Evolutionary conservation across 1,284 basidiomycete genomes (phyloP).

Genomic region (Athelia sp.): DNA sequence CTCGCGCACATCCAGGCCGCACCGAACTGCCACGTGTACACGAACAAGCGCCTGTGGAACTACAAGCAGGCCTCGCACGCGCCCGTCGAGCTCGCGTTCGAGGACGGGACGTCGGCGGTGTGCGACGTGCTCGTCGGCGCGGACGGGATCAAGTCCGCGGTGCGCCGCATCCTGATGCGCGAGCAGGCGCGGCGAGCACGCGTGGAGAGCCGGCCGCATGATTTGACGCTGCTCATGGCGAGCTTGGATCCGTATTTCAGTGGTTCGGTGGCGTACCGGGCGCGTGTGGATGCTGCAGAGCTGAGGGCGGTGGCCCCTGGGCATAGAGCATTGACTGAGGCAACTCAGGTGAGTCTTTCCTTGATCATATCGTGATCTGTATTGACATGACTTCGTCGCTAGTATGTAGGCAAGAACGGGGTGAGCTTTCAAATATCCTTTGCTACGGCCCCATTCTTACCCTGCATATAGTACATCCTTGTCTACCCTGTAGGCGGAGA

Average conservation of each 20-base stretch:
- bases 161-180: conserved; percentile 20
- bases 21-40: conserved; percentile 33
- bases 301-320: conserved; percentile 22
- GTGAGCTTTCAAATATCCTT: conserved; percentile 21
- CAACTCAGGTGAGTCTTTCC: conserved; percentile 28
- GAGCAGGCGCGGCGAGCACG: conserved; percentile 13
- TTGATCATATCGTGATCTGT: conserved; percentile 2
- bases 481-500: conserved; percentile 39
- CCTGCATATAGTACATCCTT: conserved; percentile 34
- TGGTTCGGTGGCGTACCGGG: conserved; percentile 30
- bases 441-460: conserved; percentile 3
- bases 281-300: conserved; percentile 26
- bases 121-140: conserved; percentile 48
- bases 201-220: conserved; percentile 9
- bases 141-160: conserved; percentile 43
- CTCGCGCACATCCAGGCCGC: conserved; percentile 35
- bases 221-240: conserved; percentile 11
- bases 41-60: conserved; percentile 37
- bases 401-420: conserved; percentile 39
- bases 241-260: conserved; percentile 29
- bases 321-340: conserved; percentile 29
- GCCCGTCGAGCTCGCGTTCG: conserved; percentile 38
- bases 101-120: conserved; percentile 38
- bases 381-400: neutral
- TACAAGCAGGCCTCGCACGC: conserved; percentile 35